Evolutionary conservation across 768 basidiomycete species (phyloP).

Genomic region (Lyophyllum shimeji): DNA sequence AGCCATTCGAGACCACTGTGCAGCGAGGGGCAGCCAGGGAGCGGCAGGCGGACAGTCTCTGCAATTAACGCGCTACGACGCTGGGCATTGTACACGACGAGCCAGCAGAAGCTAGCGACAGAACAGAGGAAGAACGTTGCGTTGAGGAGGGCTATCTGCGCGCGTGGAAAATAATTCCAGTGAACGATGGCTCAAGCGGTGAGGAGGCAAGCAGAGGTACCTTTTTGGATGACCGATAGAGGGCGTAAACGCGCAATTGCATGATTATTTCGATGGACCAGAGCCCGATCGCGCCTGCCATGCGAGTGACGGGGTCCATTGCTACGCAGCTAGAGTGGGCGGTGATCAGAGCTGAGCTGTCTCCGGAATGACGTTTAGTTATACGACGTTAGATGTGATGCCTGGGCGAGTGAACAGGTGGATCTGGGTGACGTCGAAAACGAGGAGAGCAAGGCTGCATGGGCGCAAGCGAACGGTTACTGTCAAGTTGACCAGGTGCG

Average conservation of each 20-base stretch:
- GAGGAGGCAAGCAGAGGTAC: conserved; percentile 28
- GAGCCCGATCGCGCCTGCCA: conserved; percentile 42
- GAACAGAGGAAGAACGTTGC: conserved; percentile 37
- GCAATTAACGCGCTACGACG: conserved; percentile 35
- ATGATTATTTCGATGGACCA: conserved; percentile 52
- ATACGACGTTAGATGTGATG: conserved; percentile 35
- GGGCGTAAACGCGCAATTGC: conserved; percentile 44
- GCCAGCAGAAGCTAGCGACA: conserved; percentile 40
- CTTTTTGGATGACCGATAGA: conserved; percentile 39
- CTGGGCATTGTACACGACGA: conserved; percentile 37
- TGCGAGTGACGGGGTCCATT: conserved; percentile 41
- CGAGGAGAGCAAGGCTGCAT: conserved; percentile 35
- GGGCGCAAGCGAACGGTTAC: not conserved
- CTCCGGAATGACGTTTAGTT: conserved; percentile 11
- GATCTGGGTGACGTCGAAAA: conserved; percentile 46
- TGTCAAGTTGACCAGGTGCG: not conserved
- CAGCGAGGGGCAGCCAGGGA: conserved; percentile 24
- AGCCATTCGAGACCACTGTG: conserved; percentile 16
- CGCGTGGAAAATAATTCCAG: not conserved
- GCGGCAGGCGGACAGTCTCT: conserved; percentile 32
- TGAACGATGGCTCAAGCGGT: not conserved
- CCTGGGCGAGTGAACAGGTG: conserved; percentile 40
- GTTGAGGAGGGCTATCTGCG: conserved; percentile 39
- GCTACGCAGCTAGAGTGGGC: conserved; percentile 35
- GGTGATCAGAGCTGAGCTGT: not conserved